phyloP scores from a whole-genome alignment of 257 asterid genomes.

The Gentiana dahurica region DNA sequence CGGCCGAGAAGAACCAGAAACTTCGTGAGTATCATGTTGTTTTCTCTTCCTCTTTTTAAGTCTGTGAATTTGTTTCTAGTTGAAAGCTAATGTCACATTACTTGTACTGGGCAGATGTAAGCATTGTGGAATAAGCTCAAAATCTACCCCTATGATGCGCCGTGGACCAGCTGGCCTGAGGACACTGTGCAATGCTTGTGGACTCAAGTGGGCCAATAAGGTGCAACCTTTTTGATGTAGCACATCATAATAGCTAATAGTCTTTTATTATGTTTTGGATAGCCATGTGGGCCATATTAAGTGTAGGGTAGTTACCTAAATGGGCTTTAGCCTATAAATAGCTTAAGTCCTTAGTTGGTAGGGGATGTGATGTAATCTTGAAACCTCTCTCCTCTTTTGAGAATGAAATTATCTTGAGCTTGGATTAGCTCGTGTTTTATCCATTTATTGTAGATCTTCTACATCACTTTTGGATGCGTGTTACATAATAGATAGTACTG shows the following conservation, averaged over 20 bases:
- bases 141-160: conserved; percentile 97
- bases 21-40: conserved; percentile 44
- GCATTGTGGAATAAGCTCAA: conserved; percentile 86
- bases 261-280: not conserved
- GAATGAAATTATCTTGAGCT: no score
- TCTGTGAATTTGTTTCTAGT: not conserved
- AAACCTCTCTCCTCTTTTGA: no score
- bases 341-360: no score
- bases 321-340: no score
- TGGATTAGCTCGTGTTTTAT: no score
- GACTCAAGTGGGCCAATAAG: conserved; percentile 94
- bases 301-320: no score
- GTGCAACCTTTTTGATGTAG: conserved; percentile 17
- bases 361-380: no score
- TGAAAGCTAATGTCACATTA: conserved; percentile 4
- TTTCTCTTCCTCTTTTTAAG: not conserved
- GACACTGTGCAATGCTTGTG: conserved; percentile 93
- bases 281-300: not conserved
- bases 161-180: conserved; percentile 96
- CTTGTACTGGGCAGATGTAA: conserved; percentile 47
- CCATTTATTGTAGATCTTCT: no score
- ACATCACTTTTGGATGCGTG: no score
- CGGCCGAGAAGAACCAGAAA: conserved; percentile 80
- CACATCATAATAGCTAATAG: not conserved
- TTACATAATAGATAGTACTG: no score